phyloP scores from a whole-genome alignment of 345 rosid genomes.

The Euphorbia tirucalli region DNA sequence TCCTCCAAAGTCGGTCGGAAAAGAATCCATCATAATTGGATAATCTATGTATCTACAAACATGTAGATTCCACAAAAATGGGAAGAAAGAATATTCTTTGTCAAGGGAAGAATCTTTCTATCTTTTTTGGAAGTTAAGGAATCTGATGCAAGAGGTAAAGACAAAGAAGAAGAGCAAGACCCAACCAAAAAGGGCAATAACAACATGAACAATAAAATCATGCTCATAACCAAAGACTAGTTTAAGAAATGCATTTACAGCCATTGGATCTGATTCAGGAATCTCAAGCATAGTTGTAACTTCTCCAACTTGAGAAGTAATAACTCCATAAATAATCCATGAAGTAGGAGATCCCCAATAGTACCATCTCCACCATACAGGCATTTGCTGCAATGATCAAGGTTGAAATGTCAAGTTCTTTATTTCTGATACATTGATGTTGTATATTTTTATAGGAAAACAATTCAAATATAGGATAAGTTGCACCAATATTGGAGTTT shows the following conservation, averaged over 20 bases:
- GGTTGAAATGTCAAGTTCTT: not conserved
- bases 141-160: slow-evolving; percentile 44
- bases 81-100: not conserved
- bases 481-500: too few relatives aligned
- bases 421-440: not conserved
- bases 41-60: not conserved
- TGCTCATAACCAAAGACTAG: slow-evolving; percentile 30
- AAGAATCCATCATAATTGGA: too few relatives aligned
- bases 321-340: slow-evolving; percentile 43
- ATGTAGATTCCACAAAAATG: not conserved
- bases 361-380: slow-evolving; percentile 56
- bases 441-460: too few relatives aligned
- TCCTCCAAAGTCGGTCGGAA: too few relatives aligned
- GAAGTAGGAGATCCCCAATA: slow-evolving; percentile 46
- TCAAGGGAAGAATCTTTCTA: not conserved
- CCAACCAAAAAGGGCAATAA: slow-evolving; percentile 36
- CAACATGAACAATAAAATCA: slow-evolving; percentile 34
- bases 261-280: not conserved
- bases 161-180: slow-evolving; percentile 40
- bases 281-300: not conserved
- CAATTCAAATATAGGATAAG: too few relatives aligned
- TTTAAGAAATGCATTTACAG: slow-evolving; percentile 27
- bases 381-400: slow-evolving; percentile 26
- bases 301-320: slow-evolving; percentile 39
- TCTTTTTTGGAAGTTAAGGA: slow-evolving; percentile 44